Evolutionary conservation across 768 basidiomycete species (phyloP), one percentile per base, ranked within the genome.

Genomic region (Mycena alexandri): DNA sequence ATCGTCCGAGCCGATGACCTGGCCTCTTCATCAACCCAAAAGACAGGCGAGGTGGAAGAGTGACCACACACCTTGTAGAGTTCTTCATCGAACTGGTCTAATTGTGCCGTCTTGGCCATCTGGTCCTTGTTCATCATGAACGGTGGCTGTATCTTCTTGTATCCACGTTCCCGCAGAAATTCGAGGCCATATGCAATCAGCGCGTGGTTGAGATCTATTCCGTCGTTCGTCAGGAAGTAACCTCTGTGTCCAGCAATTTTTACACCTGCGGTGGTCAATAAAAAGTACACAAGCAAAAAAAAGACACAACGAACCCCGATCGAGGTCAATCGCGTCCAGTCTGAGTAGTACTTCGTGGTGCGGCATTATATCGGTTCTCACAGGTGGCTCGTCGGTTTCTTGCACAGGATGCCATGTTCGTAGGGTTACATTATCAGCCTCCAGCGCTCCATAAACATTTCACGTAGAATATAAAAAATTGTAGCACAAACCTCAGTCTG

Each of bases 81-180:
- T 74, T 98, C 96, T 80, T 99, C 98, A 76, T 99, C 98, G 73
- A 99, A 99, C 79, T 99, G 95, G 72, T 95, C 94, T 22, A 99
- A 89, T 76, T 99, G 98, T 2, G 98, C 98, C 0, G 98, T 99
- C 83, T 98, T 97, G 63, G 88, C 89, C 98, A 99, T 99, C 74
- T 93, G 86, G 24, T 96, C 94, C 79, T 95, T 96, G 85, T 95
- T 95, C 92, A 99, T 98, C 85, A 99, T 91, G 84, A 98, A 99
- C 0, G 98, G 98, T 4, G 96, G 94, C 77, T 96, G 95, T 55
- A 99, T 88, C 81, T 97, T 98, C 82, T 90, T 97, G 87, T 93
- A 98, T 0, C 87, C 90, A 33, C 85, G 86, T 59, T 85, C 86
- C 41, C 95, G 87, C 59, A 99, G 84, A 79, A 96, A 99, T 76